Conservation (phyloP, 805 yeast species). For the Kodamaea fukazawae region DNA sequence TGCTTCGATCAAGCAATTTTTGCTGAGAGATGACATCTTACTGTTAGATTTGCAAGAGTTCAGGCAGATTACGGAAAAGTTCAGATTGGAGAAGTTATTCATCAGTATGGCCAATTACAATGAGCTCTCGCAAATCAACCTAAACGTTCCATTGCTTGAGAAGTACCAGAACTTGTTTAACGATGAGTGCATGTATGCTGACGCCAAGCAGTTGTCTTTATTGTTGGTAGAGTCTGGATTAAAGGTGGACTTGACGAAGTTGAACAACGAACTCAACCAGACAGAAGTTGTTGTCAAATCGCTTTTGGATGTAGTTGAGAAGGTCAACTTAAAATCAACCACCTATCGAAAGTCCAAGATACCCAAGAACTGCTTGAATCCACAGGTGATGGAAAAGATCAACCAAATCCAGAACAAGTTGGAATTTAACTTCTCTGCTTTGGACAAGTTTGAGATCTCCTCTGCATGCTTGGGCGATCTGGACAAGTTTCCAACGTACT, state of each 20-base stretch:
- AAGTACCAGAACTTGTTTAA: constrained; percentile 12
- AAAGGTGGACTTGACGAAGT: constrained; percentile 13
- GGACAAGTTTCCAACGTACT: constrained; percentile 22
- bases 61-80: constrained; percentile 24
- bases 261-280: constrained; percentile 15
- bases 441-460: constrained; percentile 24
- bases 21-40: constrained; percentile 18
- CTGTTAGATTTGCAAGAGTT: constrained; percentile 23
- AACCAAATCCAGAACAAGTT: constrained; percentile 20
- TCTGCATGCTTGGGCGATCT: constrained; percentile 22
- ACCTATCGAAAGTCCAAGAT: constrained; percentile 14
- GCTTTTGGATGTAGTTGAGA: constrained; percentile 15
- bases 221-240: constrained; percentile 22
- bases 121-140: constrained; percentile 27
- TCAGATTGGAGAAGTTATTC: constrained; percentile 21
- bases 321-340: constrained; percentile 13
- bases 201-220: constrained; percentile 21
- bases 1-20: constrained; percentile 15
- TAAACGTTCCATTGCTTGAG: constrained; percentile 17
- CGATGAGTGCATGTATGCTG: constrained; percentile 17
- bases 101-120: constrained; percentile 24
- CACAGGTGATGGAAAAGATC: constrained; percentile 19
- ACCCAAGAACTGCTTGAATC: constrained; percentile 19
- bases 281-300: constrained; percentile 25
- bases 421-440: constrained; percentile 26